Evolutionary conservation across 108 stramenopile species (phyloP), one percentile per base, ranked within the genome.

Genomic region (Pseudonitzschia delicatissima): DNA sequence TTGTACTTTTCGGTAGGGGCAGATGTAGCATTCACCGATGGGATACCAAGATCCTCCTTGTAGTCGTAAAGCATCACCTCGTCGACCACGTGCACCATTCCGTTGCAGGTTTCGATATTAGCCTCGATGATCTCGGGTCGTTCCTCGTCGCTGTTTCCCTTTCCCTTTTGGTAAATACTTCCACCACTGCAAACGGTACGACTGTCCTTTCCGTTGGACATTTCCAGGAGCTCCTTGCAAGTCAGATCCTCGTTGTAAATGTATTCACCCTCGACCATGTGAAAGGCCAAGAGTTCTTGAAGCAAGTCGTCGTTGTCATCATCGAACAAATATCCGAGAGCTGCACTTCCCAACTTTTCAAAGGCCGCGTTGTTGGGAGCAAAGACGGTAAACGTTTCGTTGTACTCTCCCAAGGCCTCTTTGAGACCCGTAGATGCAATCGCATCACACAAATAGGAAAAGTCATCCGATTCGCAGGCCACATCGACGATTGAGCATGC

Each of bases 311-410:
- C 23, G 9, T 61, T 21, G 35, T 57, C 57, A 39, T 40, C 65
- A 45, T 70, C 59, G 11, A 66, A 20, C 44, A 68, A 32, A 28
- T 37, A 47, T 15, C 23, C 48, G 2, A 68, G 3, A 18, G 44
- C 44, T 13, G 25, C 61, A 8, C 23, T 23, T 6, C 64, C 64
- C 7, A 50, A 21, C 2, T 48, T 34, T n/a, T 18, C 77, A 47
- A 86, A 86, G n/a, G 82, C 85, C 0, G 49, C 71, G 57, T 86
- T 64, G 31, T 70, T 81, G 26, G 85, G 85, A 26, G 82, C 85
- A 60, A 76, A 76, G 34, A 69, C 37, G 25, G 76, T 76, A 17
- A 53, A 62, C 11, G 42, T 42, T n/a, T 18, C 61, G 23, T 42
- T 28, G 15, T 12, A 27, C 5, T 55, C 11, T 27, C n/a, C 26